Evolutionary conservation across 139 green algal species (phyloP), one percentile per base, ranked within the genome.

Genomic region (Pseudopediastrum boryanum): DNA sequence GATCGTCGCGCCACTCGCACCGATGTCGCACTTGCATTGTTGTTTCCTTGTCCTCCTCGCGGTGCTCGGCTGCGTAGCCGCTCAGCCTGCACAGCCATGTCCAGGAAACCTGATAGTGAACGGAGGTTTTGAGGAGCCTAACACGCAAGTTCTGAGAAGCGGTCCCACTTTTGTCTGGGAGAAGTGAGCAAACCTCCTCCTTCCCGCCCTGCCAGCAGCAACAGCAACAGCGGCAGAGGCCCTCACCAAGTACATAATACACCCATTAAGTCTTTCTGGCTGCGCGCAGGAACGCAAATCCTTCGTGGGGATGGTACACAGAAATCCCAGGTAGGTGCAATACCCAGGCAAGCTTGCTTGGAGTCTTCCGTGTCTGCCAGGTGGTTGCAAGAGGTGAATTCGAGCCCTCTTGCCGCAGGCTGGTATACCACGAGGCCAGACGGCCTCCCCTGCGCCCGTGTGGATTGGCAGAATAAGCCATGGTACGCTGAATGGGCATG

Each of bases 81-180:
- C 12, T 31, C 25, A 2, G 10, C 12, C 46, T 4, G 62, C 62
- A 38, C 62, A 70, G 62, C n/a, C 50, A 25, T 74, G 66, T 43
- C 42, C 42, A 25, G 66, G 66, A 27, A 25, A 74, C 23, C 43
- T 74, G 33, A 4, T 74, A 43, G 31, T 59, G 23, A 74, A 74
- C 43, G 66, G 42, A 10, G 42, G 29, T 13, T 74, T 74, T 62
- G 66, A 74, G 43, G 39, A 74, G 12, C 66, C 66, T 2, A 74
- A 74, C 43, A 74, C 66, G 25, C 25, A 51, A 29, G 6, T 43
- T 7, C 27, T 59, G 1, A 27, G 27, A 25, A 74, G 43, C 8
- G 42, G 58, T 6, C 2, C 33, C 9, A 31, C 4, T 16, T 42
- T 61, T 25, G 10, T 27, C 2, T 42, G 21, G n/a, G n/a, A n/a